Evolutionary conservation across 306 rosid genomes (phyloP).

Genomic region (Casuarina equisetifolia): DNA sequence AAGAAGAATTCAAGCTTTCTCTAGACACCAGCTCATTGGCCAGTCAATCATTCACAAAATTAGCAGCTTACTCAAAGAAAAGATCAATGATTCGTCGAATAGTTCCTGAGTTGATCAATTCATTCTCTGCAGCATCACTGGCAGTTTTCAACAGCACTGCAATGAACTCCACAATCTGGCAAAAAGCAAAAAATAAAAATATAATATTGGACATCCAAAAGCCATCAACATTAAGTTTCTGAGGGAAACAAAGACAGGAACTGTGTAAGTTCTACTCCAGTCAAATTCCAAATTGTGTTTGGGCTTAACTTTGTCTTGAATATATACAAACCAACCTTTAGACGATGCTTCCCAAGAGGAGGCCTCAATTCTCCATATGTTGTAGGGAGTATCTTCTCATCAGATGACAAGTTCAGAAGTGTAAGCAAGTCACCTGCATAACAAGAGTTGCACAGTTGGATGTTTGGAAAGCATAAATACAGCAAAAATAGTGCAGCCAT

Average conservation of each 20-base stretch:
- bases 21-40: background rate
- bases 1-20: slow-evolving; percentile 12
- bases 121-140: slow-evolving; percentile 79
- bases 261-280: background rate
- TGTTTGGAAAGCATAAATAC: background rate
- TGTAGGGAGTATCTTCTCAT: slow-evolving; percentile 78
- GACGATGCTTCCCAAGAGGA: slow-evolving; percentile 96
- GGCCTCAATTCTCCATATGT: slow-evolving; percentile 96
- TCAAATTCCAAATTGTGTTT: background rate
- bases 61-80: slow-evolving; percentile 84
- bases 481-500: background rate
- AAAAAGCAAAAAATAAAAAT: slow-evolving; percentile 22
- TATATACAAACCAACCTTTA: slow-evolving; percentile 62
- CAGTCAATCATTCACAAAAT: slow-evolving; percentile 6
- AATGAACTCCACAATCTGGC: slow-evolving; percentile 92
- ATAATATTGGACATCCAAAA: slow-evolving; percentile 7
- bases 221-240: slow-evolving; percentile 1
- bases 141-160: slow-evolving; percentile 82
- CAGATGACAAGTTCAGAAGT: slow-evolving; percentile 73
- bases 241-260: background rate
- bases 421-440: slow-evolving; percentile 78
- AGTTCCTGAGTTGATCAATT: slow-evolving; percentile 86
- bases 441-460: slow-evolving; percentile 13
- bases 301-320: background rate
- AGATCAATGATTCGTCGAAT: slow-evolving; percentile 82